Evolutionary conservation across 768 basidiomycete species (phyloP).

Genomic region (Pleurotus salmoneostramineus): DNA sequence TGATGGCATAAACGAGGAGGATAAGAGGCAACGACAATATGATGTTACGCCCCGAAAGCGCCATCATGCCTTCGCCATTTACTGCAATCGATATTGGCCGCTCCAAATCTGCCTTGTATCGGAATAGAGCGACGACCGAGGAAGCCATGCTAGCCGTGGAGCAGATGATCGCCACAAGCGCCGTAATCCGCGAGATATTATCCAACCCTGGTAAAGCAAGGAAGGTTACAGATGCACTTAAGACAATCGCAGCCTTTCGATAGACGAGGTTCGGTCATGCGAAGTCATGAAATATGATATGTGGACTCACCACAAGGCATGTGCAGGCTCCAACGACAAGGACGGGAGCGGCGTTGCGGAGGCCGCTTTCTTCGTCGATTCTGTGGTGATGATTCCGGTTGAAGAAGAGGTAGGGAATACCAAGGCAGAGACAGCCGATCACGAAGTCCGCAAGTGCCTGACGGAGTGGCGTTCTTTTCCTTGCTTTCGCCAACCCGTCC

Average conservation of each 20-base stretch:
- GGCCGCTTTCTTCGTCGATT: conserved; percentile 59
- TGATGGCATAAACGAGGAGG: conserved; percentile 67
- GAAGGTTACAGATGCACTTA: conserved; percentile 81
- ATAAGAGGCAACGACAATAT: conserved; percentile 72
- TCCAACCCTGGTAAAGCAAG: conserved; percentile 76
- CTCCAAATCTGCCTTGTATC: conserved; percentile 64
- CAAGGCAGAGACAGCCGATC: conserved; percentile 63
- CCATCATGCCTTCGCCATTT: conserved; percentile 54
- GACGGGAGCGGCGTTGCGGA: conserved; percentile 47
- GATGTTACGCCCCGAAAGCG: conserved; percentile 51
- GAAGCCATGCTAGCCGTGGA: conserved; percentile 68
- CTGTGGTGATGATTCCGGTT: conserved; percentile 45
- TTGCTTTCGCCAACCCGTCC: conserved; percentile 19
- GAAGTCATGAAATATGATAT: neutral
- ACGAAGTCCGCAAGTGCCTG: conserved; percentile 55
- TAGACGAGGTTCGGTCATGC: conserved; percentile 11
- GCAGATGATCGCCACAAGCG: conserved; percentile 65
- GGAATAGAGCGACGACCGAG: conserved; percentile 65
- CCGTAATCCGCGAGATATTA: conserved; percentile 56
- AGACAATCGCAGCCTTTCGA: conserved; percentile 68
- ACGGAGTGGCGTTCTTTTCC: conserved; percentile 32
- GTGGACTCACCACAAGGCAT: conserved; percentile 53
- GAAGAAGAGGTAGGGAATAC: conserved; percentile 75
- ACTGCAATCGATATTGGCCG: conserved; percentile 39
- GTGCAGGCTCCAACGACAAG: conserved; percentile 64